phyloP scores from a whole-genome alignment of 75 land plant genomes.

The Selaginella moellendorffii region DNA sequence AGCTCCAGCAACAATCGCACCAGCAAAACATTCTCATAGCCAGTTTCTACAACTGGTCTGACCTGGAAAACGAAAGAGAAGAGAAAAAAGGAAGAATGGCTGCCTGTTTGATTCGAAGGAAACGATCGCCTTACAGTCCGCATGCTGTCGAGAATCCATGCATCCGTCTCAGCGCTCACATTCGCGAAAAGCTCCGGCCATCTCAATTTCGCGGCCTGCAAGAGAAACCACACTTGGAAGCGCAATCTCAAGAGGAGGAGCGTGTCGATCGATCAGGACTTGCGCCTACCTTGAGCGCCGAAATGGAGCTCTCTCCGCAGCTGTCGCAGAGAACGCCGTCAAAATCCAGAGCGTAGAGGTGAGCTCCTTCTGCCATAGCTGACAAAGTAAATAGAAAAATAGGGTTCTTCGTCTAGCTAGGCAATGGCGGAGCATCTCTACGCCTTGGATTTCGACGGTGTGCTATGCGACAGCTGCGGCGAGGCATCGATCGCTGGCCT shows the following conservation, averaged over 20 bases:
- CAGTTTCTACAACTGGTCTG: constrained; percentile 97
- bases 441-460: constrained; percentile 97
- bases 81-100: background rate
- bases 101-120: background rate
- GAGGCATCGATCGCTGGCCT: constrained; percentile 92
- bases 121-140: constrained; percentile 31
- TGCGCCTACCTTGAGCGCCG: constrained; percentile 67
- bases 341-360: constrained; percentile 91
- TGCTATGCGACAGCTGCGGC: constrained; percentile 97
- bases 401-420: no score
- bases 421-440: constrained; percentile 52
- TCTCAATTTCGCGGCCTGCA: constrained; percentile 77
- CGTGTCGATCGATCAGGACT: no score
- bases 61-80: constrained; percentile 33
- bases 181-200: constrained; percentile 66
- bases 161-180: constrained; percentile 48
- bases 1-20: constrained; percentile 84
- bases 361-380: constrained; percentile 28
- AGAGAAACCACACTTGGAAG: background rate
- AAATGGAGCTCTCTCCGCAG: constrained; percentile 93
- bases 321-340: constrained; percentile 98
- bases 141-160: constrained; percentile 93
- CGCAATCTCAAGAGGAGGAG: no score
- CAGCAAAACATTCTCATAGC: constrained; percentile 90
- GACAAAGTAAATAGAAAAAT: background rate